These are phyloP conservation scores for Tripterygium wilfordii DNA, from an alignment of 177 flowering plant genomes.

Conservation along the genomic window DNA sequence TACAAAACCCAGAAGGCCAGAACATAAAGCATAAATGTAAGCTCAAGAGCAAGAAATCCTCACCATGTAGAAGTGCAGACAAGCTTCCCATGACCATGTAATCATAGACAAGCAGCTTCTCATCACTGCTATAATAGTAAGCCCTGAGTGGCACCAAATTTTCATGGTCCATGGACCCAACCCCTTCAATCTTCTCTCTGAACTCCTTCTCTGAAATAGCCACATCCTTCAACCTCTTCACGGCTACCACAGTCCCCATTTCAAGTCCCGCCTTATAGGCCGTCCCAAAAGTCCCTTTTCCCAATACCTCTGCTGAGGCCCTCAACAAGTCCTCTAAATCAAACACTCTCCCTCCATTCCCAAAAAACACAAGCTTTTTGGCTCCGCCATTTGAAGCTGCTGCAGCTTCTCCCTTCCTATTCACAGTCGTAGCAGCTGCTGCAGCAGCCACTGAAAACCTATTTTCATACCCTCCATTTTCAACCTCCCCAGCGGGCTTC, in stretches of 20 bases:
- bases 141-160: constrained; percentile 37
- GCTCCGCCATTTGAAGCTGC: constrained; percentile 3
- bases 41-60: constrained; percentile 2
- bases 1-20: neutral
- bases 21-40: neutral
- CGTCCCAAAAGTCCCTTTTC: constrained; percentile 42
- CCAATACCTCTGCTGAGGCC: constrained; percentile 46
- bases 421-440: constrained; percentile 16
- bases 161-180: constrained; percentile 34
- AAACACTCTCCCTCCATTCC: constrained; percentile 20
- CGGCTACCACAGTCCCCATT: constrained; percentile 24
- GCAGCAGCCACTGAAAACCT: constrained; percentile 24
- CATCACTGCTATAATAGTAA: constrained; percentile 34
- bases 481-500: constrained; percentile 22
- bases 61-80: constrained; percentile 43
- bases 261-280: constrained; percentile 40
- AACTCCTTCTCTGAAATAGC: constrained; percentile 32
- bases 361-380: constrained; percentile 32
- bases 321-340: constrained; percentile 41
- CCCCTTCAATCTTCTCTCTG: constrained; percentile 37
- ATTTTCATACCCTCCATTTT: constrained; percentile 12
- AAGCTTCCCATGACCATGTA: constrained; percentile 49
- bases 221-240: constrained; percentile 40
- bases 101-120: constrained; percentile 45
- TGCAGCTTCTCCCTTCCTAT: constrained; percentile 15